Base-by-base conservation (phyloP, 1,284 basidiomycete species). In the Apiotrichum veenhuisii region DNA sequence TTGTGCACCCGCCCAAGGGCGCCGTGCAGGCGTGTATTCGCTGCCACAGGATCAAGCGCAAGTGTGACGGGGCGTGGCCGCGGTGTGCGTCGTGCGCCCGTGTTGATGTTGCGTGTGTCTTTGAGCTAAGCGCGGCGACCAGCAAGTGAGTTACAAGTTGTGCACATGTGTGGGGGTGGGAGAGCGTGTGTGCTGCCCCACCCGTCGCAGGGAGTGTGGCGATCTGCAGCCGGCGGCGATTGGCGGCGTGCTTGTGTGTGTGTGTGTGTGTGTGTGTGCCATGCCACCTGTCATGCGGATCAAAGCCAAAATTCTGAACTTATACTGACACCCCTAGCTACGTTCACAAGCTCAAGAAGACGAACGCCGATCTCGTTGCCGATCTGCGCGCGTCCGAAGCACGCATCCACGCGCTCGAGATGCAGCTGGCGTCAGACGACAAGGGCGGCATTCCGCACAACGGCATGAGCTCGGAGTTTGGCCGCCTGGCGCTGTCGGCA, bases 31-130 rank as follows among this genome's bases (percentile, higher is more conserved):
- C 72, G 12, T 74, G 72, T 47, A 66, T 73, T 17, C 52, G 72
- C 40, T 74, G 72, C 47, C 72, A 74, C 51, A 57, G 70, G 37
- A 73, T 74, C 53, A 74, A 74, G 58, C 59, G 72, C 42, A 74
- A 74, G 53, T 74, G 72, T 43, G 71, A 74, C 48, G 65, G 67
- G 33, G 66, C 64, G 0, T 62, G 63, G 54, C 72, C 72, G 1
- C 64, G 72, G 22, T 74, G 72, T 57, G 61, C 61, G 17, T 69
- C 70, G 14, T 74, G 72, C 50, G 57, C 58, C 12, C 69, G 70
- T 46, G 68, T 70, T 1, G 71, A 74, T 51, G 70, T 68, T 9
- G 62, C 71, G 4, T 74, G 72, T 48, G 71, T 73, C 12, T 74
- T 71, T 50, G 72, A 74, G 59, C 61, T 74, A 26, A 68, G 60